Conservation (phyloP, 2,329 filamentous ascomycete genomes). For the Pseudocercospora pini-densiflorae region DNA sequence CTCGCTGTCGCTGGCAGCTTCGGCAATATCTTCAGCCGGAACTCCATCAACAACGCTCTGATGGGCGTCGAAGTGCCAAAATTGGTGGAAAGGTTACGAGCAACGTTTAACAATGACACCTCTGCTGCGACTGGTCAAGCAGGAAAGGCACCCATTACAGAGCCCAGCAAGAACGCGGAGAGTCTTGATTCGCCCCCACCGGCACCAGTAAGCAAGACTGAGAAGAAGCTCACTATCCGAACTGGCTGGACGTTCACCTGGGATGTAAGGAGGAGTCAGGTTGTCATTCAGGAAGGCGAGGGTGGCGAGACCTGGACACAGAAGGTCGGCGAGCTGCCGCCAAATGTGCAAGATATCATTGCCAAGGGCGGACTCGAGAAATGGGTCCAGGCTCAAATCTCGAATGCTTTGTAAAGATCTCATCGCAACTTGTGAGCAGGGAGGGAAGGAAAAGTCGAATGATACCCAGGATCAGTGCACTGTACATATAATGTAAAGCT, state of each 20-base stretch:
- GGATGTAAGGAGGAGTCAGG: constrained; percentile 75
- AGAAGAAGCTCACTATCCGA: constrained; percentile 67
- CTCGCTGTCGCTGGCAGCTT: constrained; percentile 82
- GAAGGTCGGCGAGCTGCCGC: constrained; percentile 80
- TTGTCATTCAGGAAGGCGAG: constrained; percentile 72
- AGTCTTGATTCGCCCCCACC: constrained; percentile 57
- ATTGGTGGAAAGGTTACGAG: constrained; percentile 68
- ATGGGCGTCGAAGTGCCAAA: constrained; percentile 72
- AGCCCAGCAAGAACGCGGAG: constrained; percentile 57
- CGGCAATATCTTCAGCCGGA: constrained; percentile 80
- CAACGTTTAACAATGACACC: constrained; percentile 54
- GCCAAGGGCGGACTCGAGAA: constrained; percentile 77
- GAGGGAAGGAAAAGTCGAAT: constrained; percentile 4
- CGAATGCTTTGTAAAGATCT: constrained; percentile 19
- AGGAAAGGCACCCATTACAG: constrained; percentile 49
- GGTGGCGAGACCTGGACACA: constrained; percentile 73
- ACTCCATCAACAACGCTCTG: constrained; percentile 79
- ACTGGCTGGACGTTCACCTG: constrained; percentile 85
- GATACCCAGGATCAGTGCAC: constrained; percentile 19
- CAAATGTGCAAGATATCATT: constrained; percentile 84
- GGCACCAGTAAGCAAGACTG: constrained; percentile 38
- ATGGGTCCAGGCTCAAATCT: constrained; percentile 78
- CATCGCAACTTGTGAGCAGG: background rate
- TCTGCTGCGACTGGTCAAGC: constrained; percentile 27
- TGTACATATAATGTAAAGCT: constrained; percentile 7